A percentile compares a stretch with the other conserved stretches of the same genome.
These are phyloP conservation scores for Leccinum uliginosum DNA, from an alignment of 768 basidiomycete species.

Conservation along the genomic window DNA sequence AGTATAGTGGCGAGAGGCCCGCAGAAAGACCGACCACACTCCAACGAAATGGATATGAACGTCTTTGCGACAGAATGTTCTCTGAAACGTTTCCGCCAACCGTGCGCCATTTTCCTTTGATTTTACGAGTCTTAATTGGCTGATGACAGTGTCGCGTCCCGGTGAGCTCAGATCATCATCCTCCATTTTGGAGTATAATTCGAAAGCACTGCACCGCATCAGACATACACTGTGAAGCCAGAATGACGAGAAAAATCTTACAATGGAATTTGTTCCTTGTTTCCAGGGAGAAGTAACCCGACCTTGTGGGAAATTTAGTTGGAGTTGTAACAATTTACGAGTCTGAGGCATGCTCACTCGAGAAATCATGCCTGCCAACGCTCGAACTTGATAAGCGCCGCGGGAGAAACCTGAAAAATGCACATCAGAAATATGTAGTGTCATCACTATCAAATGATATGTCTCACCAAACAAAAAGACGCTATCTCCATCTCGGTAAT, in stretches of 20 bases:
- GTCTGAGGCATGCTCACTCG: constrained; percentile 22
- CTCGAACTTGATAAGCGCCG: constrained; percentile 45
- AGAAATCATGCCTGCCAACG: constrained; percentile 42
- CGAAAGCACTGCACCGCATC: constrained; percentile 31
- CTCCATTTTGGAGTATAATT: constrained; percentile 31
- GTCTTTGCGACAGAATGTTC: constrained; percentile 31
- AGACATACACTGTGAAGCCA: neutral
- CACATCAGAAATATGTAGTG: neutral
- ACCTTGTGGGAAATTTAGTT: constrained; percentile 24
- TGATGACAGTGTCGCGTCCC: constrained; percentile 11
- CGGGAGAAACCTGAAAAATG: constrained; percentile 40
- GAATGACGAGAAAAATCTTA: constrained; percentile 5
- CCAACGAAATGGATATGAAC: constrained; percentile 43
- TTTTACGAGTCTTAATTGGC: constrained; percentile 4
- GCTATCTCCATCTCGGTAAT: constrained; percentile 34
- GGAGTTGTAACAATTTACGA: too few species aligned
- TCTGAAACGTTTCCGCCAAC: constrained; percentile 30
- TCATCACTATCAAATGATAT: neutral
- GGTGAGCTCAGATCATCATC: constrained; percentile 12
- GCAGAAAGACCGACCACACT: constrained; percentile 33
- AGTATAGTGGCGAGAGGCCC: neutral
- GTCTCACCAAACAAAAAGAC: constrained; percentile 40
- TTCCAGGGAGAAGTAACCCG: constrained; percentile 37
- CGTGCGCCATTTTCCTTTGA: constrained; percentile 16
- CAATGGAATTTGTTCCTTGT: constrained; percentile 39